These are phyloP conservation scores for Pleurotus platypus DNA, from an alignment of 768 basidiomycete species.

Conservation along the genomic window DNA sequence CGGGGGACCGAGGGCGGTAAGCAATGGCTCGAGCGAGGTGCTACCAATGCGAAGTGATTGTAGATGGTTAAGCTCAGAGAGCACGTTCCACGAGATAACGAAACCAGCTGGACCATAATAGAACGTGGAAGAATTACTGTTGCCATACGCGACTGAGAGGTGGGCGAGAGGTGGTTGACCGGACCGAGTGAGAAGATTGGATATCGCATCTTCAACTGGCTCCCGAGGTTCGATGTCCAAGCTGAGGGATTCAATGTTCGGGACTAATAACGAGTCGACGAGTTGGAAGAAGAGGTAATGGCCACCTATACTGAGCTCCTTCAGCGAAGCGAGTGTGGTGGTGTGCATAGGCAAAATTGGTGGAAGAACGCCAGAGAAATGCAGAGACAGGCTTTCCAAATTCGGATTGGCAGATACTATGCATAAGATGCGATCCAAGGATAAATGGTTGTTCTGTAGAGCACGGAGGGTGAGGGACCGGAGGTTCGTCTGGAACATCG, in stretches of 20 bases:
- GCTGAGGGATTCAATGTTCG: conserved; percentile 52
- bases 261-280: conserved; percentile 57
- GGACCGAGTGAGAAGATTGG: conserved; percentile 57
- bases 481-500: conserved; percentile 61
- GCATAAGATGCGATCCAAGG: conserved; percentile 66
- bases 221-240: conserved; percentile 76
- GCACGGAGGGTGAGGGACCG: conserved; percentile 60
- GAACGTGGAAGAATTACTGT: conserved; percentile 31
- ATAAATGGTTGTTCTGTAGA: conserved; percentile 58
- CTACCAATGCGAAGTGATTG: conserved; percentile 61
- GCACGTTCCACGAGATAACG: conserved; percentile 65
- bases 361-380: conserved; percentile 58
- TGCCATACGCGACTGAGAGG: conserved; percentile 62
- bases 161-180: conserved; percentile 51
- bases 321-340: conserved; percentile 51
- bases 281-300: conserved; percentile 62
- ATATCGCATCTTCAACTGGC: conserved; percentile 69
- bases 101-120: conserved; percentile 59
- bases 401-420: conserved; percentile 57
- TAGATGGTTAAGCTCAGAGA: conserved; percentile 55
- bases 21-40: conserved; percentile 60
- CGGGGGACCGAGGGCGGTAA: conserved; percentile 53
- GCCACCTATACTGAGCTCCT: conserved; percentile 57
- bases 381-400: conserved; percentile 54
- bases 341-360: conserved; percentile 60